Conservation (phyloP, 2,329 filamentous ascomycete species). For the Ophiostoma ips region DNA sequence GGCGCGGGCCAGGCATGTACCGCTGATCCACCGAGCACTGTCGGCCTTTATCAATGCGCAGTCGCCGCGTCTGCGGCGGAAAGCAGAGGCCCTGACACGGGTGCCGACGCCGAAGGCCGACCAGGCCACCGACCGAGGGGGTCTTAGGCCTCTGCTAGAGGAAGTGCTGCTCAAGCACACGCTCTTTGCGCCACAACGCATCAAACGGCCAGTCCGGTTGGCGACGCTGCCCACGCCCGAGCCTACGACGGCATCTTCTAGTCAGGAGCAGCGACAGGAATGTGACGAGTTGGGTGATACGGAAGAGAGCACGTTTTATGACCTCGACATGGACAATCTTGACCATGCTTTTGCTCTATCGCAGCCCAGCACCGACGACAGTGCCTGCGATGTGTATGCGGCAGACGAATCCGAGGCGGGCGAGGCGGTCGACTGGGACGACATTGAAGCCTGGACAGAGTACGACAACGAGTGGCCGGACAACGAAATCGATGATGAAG, state of each 20-base stretch:
- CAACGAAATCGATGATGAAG: not conserved
- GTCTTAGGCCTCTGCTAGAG: slow-evolving; percentile 2
- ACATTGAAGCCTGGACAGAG: slow-evolving; percentile 8
- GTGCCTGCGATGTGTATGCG: not conserved
- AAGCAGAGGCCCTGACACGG: not conserved
- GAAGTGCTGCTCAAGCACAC: slow-evolving; percentile 9
- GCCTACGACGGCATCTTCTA: not conserved
- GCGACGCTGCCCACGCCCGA: not conserved
- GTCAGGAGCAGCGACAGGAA: not conserved
- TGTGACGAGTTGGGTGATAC: not conserved
- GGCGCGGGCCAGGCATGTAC: slow-evolving; percentile 1
- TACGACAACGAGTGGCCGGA: not conserved
- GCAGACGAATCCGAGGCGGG: not conserved
- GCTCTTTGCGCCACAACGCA: not conserved
- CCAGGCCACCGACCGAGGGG: not conserved
- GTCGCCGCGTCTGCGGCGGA: slow-evolving; percentile 9
- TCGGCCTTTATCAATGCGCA: slow-evolving; percentile 9
- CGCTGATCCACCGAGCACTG: slow-evolving; percentile 8
- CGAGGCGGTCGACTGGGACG: slow-evolving; percentile 3
- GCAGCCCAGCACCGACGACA: not conserved
- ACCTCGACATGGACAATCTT: slow-evolving; percentile 1
- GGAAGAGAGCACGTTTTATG: not conserved
- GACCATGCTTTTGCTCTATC: not conserved
- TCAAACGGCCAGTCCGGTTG: not conserved
- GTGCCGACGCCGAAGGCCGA: not conserved